phyloP scores from a whole-genome alignment of 352 stramenopile genomes.

The Phytophthora rubi region DNA sequence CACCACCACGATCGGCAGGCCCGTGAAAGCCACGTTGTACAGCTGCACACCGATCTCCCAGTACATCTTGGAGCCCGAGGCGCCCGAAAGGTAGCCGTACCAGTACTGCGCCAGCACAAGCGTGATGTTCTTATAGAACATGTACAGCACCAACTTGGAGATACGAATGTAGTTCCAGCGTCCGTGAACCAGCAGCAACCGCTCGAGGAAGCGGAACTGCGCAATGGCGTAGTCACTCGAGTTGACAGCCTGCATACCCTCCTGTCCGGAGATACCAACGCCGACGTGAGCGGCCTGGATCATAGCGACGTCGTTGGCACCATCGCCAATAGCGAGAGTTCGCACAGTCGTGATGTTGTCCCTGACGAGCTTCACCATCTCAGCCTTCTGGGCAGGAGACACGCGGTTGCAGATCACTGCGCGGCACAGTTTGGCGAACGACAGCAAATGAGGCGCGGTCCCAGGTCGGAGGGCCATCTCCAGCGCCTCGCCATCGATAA shows the following conservation, averaged over 20 bases:
- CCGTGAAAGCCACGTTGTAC: slow-evolving; percentile 96
- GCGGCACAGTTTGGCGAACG: slow-evolving; percentile 68
- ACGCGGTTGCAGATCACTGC: slow-evolving; percentile 89
- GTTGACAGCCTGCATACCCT: slow-evolving; percentile 95
- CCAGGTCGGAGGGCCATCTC: slow-evolving; percentile 58
- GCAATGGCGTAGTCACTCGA: slow-evolving; percentile 94
- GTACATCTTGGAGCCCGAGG: slow-evolving; percentile 90
- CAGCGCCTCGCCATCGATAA: slow-evolving; percentile 81
- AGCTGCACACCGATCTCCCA: slow-evolving; percentile 88
- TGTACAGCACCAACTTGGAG: slow-evolving; percentile 92
- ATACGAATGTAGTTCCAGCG: slow-evolving; percentile 92
- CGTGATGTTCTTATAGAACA: slow-evolving; percentile 96
- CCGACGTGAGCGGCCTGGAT: slow-evolving; percentile 94
- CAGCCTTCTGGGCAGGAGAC: slow-evolving; percentile 84
- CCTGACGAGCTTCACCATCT: slow-evolving; percentile 79
- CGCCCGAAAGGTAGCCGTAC: slow-evolving; percentile 93
- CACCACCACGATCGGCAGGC: slow-evolving; percentile 90
- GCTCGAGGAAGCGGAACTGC: slow-evolving; percentile 93
- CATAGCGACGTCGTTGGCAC: slow-evolving; percentile 95
- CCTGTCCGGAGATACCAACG: slow-evolving; percentile 93
- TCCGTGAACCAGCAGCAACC: slow-evolving; percentile 92
- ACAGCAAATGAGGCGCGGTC: slow-evolving; percentile 66
- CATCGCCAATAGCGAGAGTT: slow-evolving; percentile 92
- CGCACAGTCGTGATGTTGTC: slow-evolving; percentile 61
- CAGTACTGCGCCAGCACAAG: slow-evolving; percentile 91